Evolutionary conservation across 176 grass and related monocot genomes (phyloP).

Genomic region (Aegilops umbellulata): DNA sequence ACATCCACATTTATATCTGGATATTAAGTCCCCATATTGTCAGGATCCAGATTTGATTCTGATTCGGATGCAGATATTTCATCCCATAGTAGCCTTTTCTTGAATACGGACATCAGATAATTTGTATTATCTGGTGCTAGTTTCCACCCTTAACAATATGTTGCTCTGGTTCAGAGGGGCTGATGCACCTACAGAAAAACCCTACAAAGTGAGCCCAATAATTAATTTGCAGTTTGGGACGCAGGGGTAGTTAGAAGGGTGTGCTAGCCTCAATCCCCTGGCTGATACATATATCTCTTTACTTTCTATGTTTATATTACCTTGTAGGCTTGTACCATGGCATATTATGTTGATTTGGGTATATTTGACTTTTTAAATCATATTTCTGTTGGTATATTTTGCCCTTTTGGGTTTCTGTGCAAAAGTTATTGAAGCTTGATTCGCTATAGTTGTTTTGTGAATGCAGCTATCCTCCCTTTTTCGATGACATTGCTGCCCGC

Average conservation of each 20-base stretch:
- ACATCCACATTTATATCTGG: too few species aligned
- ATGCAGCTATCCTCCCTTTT: conserved; percentile 90
- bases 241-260: not conserved
- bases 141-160: not conserved
- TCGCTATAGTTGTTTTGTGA: conserved; percentile 32
- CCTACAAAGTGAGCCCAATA: not conserved
- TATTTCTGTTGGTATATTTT: not conserved
- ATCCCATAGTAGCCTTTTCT: too few species aligned
- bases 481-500: conserved; percentile 95
- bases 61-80: too few species aligned
- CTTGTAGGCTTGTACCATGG: conserved; percentile 17
- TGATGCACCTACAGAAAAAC: not conserved
- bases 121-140: too few species aligned
- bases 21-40: too few species aligned
- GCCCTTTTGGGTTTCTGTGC: conserved; percentile 26
- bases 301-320: conserved; percentile 1
- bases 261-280: not conserved
- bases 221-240: not conserved
- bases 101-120: too few species aligned
- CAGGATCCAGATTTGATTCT: too few species aligned
- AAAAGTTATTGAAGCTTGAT: conserved; percentile 25
- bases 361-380: conserved; percentile 31
- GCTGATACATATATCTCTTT: conserved; percentile 10
- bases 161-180: not conserved
- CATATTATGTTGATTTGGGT: conserved; percentile 10